A percentile compares a stretch with the other conserved stretches of the same genome.
Evolutionary conservation across 352 stramenopile genomes (phyloP).

Genomic region (Globisporangium megalacanthum): DNA sequence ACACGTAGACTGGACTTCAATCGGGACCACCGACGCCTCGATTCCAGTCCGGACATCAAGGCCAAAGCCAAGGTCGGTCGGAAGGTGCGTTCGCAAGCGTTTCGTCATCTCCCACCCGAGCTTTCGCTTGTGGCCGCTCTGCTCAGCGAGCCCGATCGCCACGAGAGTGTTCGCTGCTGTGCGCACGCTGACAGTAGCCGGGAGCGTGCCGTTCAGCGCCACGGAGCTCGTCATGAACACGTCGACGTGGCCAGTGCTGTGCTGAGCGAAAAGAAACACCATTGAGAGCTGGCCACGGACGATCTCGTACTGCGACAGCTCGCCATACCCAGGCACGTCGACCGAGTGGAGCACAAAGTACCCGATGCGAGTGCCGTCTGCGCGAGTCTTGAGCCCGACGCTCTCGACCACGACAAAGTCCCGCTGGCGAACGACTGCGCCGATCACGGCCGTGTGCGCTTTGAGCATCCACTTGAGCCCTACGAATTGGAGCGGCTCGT

Average conservation of each 20-base stretch:
- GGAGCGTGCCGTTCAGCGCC: conserved; percentile 30
- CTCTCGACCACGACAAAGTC: conserved; percentile 60
- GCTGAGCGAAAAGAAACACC: conserved; percentile 28
- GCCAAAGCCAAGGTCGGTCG: too few species aligned
- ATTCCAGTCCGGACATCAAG: too few species aligned
- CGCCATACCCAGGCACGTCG: conserved; percentile 25
- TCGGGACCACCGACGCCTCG: too few species aligned
- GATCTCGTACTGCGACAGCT: conserved; percentile 25
- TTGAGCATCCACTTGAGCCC: conserved; percentile 37
- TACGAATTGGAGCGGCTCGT: conserved; percentile 43
- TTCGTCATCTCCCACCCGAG: conserved; percentile 6
- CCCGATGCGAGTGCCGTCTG: conserved; percentile 37
- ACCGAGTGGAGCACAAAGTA: conserved; percentile 67
- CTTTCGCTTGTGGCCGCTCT: background rate
- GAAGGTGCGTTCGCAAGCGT: background rate
- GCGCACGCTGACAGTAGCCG: conserved; percentile 30
- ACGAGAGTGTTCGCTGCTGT: conserved; percentile 21
- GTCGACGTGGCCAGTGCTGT: conserved; percentile 25
- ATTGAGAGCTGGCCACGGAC: conserved; percentile 34
- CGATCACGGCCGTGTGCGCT: conserved; percentile 8
- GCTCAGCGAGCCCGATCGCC: conserved; percentile 4
- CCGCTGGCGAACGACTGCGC: conserved; percentile 27
- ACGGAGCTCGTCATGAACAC: conserved; percentile 42
- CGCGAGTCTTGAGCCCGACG: conserved; percentile 25
- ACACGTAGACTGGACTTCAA: too few species aligned